Base-by-base conservation (phyloP, 2,329 filamentous ascomycete species). In the Sporothrix globosa region DNA sequence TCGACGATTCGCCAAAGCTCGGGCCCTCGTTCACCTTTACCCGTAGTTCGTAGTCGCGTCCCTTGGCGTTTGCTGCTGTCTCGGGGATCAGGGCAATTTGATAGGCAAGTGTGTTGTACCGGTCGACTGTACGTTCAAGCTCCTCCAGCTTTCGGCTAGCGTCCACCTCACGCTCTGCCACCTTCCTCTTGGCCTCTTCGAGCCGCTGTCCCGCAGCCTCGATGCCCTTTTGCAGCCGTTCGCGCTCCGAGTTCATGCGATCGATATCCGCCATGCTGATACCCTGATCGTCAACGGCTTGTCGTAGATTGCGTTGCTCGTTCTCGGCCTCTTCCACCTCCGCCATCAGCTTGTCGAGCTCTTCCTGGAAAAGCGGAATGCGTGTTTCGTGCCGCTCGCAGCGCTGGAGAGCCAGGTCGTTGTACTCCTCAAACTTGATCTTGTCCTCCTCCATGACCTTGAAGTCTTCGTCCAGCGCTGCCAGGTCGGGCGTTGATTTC, bases 261-360 rank as follows among this genome's bases (percentile, higher is more conserved):
- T 99, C 96, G 78, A 99, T 98, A 86, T 99, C 96, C 81, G 96
- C 92, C 81, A 97, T 96, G 76, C 93, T 96, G 78, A 99, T 94
- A 2, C 96, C 96, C 78, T 97, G 93, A 75, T 91, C 90, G 79
- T 98, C 96, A 39, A 99, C 93, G 41, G 91, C 90, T 71, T 91
- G 89, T 79, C 98, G 95, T 11, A 99, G 85, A 41, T 86, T 86
- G 54, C 88, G 83, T 73, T 93, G 89, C 79, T 99, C 96, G 19
- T 91, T 89, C 74, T 98, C 94, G 0, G 91, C 91, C 75, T 92
- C 91, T 71, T 87, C 86, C 46, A 97, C 83, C 76, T 97, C 93
- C 10, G 85, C 82, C 69, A 90, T 84, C 27, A 93, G 87, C 78
- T 94, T 95, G 67, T 92, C 89, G 41, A 97, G 89, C 78, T 97